Evolutionary conservation across 805 yeast genomes (phyloP), one percentile per base, ranked within the genome.

Genomic region (Pichia kluyveri): DNA sequence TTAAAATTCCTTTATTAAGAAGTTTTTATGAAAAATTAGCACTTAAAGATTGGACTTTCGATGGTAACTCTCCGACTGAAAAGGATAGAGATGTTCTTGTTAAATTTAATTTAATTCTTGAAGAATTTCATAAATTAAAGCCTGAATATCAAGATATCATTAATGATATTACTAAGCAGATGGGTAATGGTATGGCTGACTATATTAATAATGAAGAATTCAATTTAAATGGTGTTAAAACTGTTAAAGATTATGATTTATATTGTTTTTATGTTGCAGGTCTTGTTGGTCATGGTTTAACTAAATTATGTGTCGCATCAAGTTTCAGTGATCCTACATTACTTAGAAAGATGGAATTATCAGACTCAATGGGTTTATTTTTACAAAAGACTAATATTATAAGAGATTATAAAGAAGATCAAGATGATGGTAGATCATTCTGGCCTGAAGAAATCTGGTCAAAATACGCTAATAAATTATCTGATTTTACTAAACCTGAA

Each of bases 181-280:
- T 93, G 99, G 99, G 98, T 49, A 80, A 86, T 56, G 99, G 99
- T 48, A 93, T 93, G 99, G 98, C 98, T 32, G 89, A 87, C 60
- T 93, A 90, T 67, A 80, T 86, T 46, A 70, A 76, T 57, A 81
- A 83, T 60, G 93, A 84, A 45, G 75, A 82, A 53, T 86, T 86
- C 69, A 88, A 87, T 63, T 62, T 76, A 55, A 79, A 79, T 52
- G 98, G 98, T 2, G 82, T 93, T 42, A 70, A 70, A 43, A 87
- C 96, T 1, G 63, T 86, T 41, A 71, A 76, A 51, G 98, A 89
- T 61, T 93, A 85, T 63, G 90, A 93, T 62, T 72, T 83, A 52
- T 93, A 93, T 71, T 93, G 99, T 68, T 90, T 90, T 68, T 87
- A 90, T 60, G 99, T 93, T 50, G 99, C 99, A 1, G 99, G 99